Base-by-base conservation (phyloP, 2,329 filamentous ascomycete species). In the Mariannaea sp. region DNA sequence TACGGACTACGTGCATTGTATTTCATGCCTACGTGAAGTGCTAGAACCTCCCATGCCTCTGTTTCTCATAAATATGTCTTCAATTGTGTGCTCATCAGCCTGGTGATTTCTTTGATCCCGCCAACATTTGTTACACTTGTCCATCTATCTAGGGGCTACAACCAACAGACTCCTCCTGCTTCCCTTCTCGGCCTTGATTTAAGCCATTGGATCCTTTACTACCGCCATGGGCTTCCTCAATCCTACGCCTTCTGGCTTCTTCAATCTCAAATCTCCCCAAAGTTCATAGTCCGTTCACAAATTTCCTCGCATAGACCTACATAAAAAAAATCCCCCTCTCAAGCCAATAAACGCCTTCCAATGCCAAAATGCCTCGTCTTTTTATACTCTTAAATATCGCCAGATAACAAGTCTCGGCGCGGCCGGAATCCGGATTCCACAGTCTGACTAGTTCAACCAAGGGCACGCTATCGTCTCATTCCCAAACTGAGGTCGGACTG, bases 321-420 rank as follows among this genome's bases (percentile, higher is more conserved):
- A 53, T 20, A 38, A 17, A 27, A 13, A 46, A 27, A 13, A 46
- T 55, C 42, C 32, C 30, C 42, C 47, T 16, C 47, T 32, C 47
- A 38, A 46, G 47, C 52, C 52, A 46, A 55, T 55, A 55, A 55
- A 51, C 47, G 40, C 52, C 47, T 41, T 29, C 52, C 47, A 27
- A 55, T 55, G 46, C 52, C 52, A 45, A 44, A 38, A 36, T 36
- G 41, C 29, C 13, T 32, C 13, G 36, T 55, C 19, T 29, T 51
- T 51, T 35, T 41, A 50, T 38, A 22, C 29, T 24, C 17, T 41
- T 41, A 35, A 30, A 29, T 16, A 26, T 19, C 16, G 9, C 16
- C 35, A 33, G 39, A 40, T 24, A 19, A 40, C n/a, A 20, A 30
- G 16, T 49, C 26, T 20, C 26, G 12, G 39, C 12, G 10, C 29